Evolutionary conservation across 73 alveolate species (phyloP), one percentile per base, ranked within the genome.

Genomic region (Paramecium sonneborni): DNA sequence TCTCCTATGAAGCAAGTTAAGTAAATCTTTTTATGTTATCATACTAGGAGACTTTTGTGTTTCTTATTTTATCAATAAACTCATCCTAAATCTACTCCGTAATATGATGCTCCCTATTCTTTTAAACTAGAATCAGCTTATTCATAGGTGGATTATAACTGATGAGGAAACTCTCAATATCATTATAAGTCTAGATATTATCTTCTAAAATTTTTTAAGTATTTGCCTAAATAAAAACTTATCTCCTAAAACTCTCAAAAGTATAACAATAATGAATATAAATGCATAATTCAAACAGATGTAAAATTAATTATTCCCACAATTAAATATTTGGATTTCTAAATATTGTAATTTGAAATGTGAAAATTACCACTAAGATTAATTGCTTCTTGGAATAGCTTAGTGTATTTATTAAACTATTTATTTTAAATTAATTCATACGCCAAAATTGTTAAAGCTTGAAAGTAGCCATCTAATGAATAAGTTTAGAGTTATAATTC

Each of bases 381-480:
- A 62, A 32, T 62, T 30, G 34, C 24, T 62, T 62, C 44, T 62
- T 62, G 44, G 44, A 30, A 32, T 62, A 62, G 24, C 84, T 62
- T 62, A 62, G 84, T 14, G 44, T 30, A 9, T 62, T 62, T 6
- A 62, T 62, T 26, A 62, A 32, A 30, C 84, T 52, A 52, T 62
- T 62, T 30, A 62, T 26, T 30, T 30, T 62, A 62, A 9, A 26
- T 20, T 30, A 62, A 30, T 62, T 62, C 84, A 62, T 62, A 62
- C 84, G 84, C 84, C 84, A 62, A 32, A 26, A 32, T 30, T 30
- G 84, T 32, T 62, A 62, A 12, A 30, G 84, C 84, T 32, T 62
- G 44, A 62, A 62, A 62, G 20, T 30, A 62, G 20, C 84, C 84
- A 62, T 62, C 84, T 20, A 62, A 30, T 14, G 84, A 62, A 62